Evolutionary conservation across 2,329 filamentous ascomycete species (phyloP).

Genomic region (Fusarium napiforme): DNA sequence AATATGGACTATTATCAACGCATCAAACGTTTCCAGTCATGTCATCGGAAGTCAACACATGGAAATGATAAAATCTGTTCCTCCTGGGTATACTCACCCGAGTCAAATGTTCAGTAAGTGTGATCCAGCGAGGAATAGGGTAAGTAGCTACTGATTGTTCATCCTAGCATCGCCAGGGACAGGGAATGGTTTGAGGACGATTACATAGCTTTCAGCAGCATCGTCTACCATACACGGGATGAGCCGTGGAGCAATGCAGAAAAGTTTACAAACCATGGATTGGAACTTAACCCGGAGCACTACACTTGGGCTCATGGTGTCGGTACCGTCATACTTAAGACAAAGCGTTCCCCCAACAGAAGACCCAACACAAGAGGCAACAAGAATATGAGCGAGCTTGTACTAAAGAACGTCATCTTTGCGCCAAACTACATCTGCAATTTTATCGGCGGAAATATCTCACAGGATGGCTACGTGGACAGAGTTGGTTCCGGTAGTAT

Average conservation of each 20-base stretch:
- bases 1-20: background rate
- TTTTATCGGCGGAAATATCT: no score
- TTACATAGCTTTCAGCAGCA: background rate
- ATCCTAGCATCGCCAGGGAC: background rate
- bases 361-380: no score
- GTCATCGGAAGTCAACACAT: accelerated
- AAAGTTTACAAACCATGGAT: no score
- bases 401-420: no score
- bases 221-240: accelerated
- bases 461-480: no score
- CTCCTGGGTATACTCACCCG: background rate
- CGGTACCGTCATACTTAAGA: no score
- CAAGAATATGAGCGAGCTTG: no score
- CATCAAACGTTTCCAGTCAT: background rate
- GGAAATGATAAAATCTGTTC: accelerated
- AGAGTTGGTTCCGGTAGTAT: no score
- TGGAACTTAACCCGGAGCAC: no score
- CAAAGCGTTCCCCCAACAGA: no score
- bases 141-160: background rate
- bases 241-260: background rate
- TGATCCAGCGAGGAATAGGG: accelerated
- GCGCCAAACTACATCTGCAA: no score
- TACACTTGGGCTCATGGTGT: no score
- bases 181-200: background rate
- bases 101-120: background rate